Evolutionary conservation across 805 yeast genomes (phyloP).

Genomic region (Spathaspora boniae): DNA sequence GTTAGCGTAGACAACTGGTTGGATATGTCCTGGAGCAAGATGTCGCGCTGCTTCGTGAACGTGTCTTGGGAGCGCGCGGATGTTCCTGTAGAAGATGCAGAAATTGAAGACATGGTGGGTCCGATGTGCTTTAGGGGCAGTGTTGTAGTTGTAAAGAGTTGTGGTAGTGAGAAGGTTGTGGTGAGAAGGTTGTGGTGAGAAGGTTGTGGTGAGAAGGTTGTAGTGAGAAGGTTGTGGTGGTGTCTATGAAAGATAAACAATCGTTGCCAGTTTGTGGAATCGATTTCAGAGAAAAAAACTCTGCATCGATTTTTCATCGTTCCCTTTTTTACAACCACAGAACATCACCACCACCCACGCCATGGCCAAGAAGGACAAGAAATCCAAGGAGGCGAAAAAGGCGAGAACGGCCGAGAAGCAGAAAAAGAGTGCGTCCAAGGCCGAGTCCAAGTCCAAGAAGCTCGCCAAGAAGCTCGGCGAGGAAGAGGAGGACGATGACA

Average conservation of each 20-base stretch:
- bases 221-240: too few relatives aligned
- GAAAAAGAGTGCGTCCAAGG: conserved; percentile 70
- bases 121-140: neutral
- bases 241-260: conserved; percentile 1
- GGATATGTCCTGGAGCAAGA: conserved; percentile 54
- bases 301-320: neutral
- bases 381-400: conserved; percentile 87
- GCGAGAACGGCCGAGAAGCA: conserved; percentile 81
- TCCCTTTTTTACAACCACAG: too few relatives aligned
- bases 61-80: neutral
- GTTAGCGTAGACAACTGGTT: conserved; percentile 61
- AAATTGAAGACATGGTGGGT: neutral
- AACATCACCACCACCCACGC: conserved; percentile 5
- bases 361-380: conserved; percentile 90
- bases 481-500: conserved; percentile 79
- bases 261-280: neutral
- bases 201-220: conserved; percentile 1
- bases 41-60: conserved; percentile 59
- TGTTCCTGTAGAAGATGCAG: neutral
- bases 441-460: conserved; percentile 72
- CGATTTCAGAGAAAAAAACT: neutral
- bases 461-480: conserved; percentile 71
- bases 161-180: conserved; percentile 1
- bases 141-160: neutral
- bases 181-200: conserved; percentile 2